Percentiles rank a stretch among this genome's conserved stretches.
phyloP scores from a whole-genome alignment of 495 filamentous ascomycete species.

The Xylaria acuta region DNA sequence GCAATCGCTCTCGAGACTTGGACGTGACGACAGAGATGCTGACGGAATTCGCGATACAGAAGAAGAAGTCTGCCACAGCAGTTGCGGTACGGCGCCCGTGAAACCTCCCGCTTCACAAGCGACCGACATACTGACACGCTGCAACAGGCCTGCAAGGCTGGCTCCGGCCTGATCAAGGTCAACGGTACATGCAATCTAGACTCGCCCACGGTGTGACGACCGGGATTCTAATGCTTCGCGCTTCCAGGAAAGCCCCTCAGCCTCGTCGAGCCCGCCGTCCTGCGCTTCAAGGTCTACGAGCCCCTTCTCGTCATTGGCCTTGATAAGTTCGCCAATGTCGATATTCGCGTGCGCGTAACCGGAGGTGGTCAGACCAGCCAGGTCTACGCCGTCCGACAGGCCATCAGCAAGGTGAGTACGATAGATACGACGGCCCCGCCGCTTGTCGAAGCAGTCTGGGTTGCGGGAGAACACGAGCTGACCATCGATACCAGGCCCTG shows the following conservation, averaged over 20 bases:
- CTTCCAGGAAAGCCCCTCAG: constrained; percentile 74
- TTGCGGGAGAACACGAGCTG: not conserved
- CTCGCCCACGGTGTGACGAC: not conserved
- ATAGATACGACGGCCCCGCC: not conserved
- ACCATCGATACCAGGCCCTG: constrained; percentile 48
- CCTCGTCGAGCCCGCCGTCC: constrained; percentile 93
- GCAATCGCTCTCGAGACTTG: not conserved
- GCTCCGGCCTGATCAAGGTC: constrained; percentile 95
- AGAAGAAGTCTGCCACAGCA: constrained; percentile 33
- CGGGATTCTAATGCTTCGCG: constrained; percentile 12
- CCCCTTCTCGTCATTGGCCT: constrained; percentile 93
- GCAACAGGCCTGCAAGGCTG: constrained; percentile 60
- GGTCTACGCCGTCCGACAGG: constrained; percentile 98
- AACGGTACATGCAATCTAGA: constrained; percentile 60
- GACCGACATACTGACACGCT: constrained; percentile 27
- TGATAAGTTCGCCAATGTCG: constrained; percentile 95
- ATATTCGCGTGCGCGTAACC: constrained; percentile 95
- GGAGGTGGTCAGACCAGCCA: constrained; percentile 98
- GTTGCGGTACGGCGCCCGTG: constrained; percentile 21
- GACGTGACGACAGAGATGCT: constrained; percentile 22
- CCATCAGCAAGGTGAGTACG: constrained; percentile 81
- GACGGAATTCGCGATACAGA: constrained; percentile 18
- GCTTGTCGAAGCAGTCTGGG: not conserved
- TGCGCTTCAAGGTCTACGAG: constrained; percentile 99
- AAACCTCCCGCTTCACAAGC: not conserved